Evolutionary conservation across 176 grass and related monocot species (phyloP), one percentile per base, ranked within the genome.

Genomic region (Phyllostachys edulis): DNA sequence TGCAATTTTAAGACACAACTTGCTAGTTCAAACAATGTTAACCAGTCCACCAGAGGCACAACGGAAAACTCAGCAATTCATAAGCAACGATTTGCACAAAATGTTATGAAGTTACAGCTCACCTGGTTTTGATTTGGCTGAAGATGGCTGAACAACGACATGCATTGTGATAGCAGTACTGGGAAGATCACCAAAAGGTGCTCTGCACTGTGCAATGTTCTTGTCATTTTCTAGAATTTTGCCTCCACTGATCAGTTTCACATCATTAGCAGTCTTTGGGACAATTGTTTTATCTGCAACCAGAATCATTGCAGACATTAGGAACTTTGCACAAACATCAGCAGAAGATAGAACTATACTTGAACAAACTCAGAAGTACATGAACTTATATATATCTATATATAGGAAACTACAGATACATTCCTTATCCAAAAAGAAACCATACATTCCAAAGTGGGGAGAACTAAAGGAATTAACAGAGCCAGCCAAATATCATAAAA

Each of bases 201-300:
- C 86, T 91, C 83, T 91, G 80, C 92, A 94, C 57, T 94, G 86
- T 65, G 70, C 80, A 81, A 94, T 40, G 15, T 75, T 94, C 87
- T 88, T 91, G 71, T 91, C 87, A 64, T 94, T 94, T 84, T 94
- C 92, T 78, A 94, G 78, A 84, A 94, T 80, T 84, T 94, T 91
- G 11, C 92, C 92, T 80, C 89, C 89, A 47, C 68, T 91, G 73
- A 94, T 94, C 67, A 94, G 57, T 85, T 94, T 94, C 70, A 94
- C 92, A 85, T 94, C 92, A 84, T 73, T 89, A 79, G 86, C 89
- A 44, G 68, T 83, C 85, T 91, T 91, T 84, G 92, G 92, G 71
- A 69, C 32, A 77, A 94, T 80, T 83, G 84, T 82, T 86, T 94
- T 94, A 80, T 94, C 92, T 94, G 61, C 55, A 87, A 79, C 34